phyloP scores from a whole-genome alignment of 164 flowering plant genomes.

The Chloranthus sessilifolius region DNA sequence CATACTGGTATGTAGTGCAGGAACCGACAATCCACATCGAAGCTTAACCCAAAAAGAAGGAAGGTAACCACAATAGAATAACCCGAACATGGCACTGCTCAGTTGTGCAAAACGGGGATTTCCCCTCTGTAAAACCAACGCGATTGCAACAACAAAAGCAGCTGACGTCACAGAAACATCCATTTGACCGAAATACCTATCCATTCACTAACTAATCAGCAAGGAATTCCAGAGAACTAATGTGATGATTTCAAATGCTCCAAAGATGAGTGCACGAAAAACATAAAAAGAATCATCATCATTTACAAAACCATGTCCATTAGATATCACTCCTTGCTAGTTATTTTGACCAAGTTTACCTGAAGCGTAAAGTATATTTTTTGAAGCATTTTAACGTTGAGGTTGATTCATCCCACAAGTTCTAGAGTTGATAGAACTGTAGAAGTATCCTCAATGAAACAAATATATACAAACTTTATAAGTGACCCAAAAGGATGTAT shows the following conservation, averaged over 20 bases:
- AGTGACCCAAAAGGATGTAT: too few relatives aligned
- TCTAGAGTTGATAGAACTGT: too few relatives aligned
- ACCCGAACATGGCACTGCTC: slow-evolving; percentile 87
- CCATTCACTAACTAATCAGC: slow-evolving; percentile 12
- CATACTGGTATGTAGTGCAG: slow-evolving; percentile 82
- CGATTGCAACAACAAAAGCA: slow-evolving; percentile 78
- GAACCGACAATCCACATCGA: slow-evolving; percentile 81
- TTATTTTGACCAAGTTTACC: too few relatives aligned
- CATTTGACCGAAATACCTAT: slow-evolving; percentile 84
- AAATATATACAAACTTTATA: too few relatives aligned
- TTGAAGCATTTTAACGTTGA: too few relatives aligned
- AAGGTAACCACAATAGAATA: slow-evolving; percentile 94
- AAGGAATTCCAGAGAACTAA: not conserved
- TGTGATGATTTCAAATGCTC: not conserved
- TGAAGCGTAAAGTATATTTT: too few relatives aligned
- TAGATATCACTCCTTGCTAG: too few relatives aligned
- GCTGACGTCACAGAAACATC: slow-evolving; percentile 83
- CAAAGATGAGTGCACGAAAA: not conserved
- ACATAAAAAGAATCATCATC: too few relatives aligned
- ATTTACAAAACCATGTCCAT: too few relatives aligned
- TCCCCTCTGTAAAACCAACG: slow-evolving; percentile 85
- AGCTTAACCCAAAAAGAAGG: slow-evolving; percentile 99
- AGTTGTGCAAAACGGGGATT: slow-evolving; percentile 95
- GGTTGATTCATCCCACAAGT: too few relatives aligned
- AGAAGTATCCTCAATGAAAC: too few relatives aligned